Percentiles rank a stretch among this genome's conserved stretches.
These are phyloP conservation scores for Arxiozyma heterogenica DNA, from an alignment of 1,139 yeast genomes.

Conservation along the genomic window DNA sequence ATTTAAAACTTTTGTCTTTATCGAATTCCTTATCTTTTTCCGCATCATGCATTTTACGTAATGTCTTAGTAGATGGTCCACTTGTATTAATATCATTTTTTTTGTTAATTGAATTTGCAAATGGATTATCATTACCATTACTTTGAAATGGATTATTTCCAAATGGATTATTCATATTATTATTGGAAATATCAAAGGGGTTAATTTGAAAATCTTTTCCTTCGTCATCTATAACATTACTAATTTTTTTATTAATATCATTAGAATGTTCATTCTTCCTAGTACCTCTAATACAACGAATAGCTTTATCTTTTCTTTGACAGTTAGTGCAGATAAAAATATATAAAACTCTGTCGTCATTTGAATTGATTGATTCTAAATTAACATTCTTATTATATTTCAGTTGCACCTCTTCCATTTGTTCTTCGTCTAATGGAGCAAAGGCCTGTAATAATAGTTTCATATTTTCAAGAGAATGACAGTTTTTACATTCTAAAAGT, in stretches of 20 bases:
- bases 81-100: conserved; percentile 3
- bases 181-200: conserved; percentile 33
- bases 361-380: conserved; percentile 34
- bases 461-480: conserved; percentile 44
- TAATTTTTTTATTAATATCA: conserved; percentile 37
- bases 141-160: conserved; percentile 32
- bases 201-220: conserved; percentile 38
- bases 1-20: conserved; percentile 39
- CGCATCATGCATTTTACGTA: conserved; percentile 21
- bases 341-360: conserved; percentile 74
- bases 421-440: conserved; percentile 53
- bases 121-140: conserved; percentile 13
- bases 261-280: conserved; percentile 44
- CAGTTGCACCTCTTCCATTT: conserved; percentile 17
- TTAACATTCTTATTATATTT: conserved; percentile 8
- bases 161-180: conserved; percentile 30
- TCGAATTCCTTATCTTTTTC: conserved; percentile 21
- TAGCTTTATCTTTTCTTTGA: conserved; percentile 56
- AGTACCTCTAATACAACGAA: conserved; percentile 69
- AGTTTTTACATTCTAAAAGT: conserved; percentile 52
- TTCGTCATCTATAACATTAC: conserved; percentile 29
- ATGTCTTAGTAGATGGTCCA: conserved; percentile 19
- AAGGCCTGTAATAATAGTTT: conserved; percentile 68
- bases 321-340: conserved; percentile 73
- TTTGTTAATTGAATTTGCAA: conserved; percentile 4